Evolutionary conservation across 192 early-diverging fungal genomes (phyloP).

Genomic region (Backusella macrospora): DNA sequence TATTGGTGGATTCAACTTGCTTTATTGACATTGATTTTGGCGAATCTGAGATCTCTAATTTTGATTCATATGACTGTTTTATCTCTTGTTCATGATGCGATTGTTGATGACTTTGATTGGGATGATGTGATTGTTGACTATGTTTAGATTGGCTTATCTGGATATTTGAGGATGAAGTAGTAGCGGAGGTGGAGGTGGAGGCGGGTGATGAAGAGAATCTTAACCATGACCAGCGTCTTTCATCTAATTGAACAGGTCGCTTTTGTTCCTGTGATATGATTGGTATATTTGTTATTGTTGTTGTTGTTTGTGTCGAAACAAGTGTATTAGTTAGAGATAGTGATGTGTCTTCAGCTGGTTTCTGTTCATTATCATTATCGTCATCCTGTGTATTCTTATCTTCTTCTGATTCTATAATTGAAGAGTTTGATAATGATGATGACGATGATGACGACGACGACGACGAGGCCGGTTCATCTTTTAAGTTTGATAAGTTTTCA

Average conservation of each 20-base stretch:
- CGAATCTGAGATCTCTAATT: background rate
- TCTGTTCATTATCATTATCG: background rate
- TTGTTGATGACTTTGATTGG: too few species aligned
- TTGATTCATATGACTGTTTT: too few species aligned
- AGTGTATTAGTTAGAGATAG: background rate
- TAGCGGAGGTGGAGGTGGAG: background rate
- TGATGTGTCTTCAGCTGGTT: background rate
- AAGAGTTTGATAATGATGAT: too few species aligned
- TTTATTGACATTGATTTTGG: background rate
- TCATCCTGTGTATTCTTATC: background rate
- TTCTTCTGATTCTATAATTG: background rate
- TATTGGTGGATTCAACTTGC: too few species aligned
- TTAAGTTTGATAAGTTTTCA: conserved; percentile 1
- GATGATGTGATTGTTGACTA: too few species aligned
- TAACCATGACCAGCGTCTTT: conserved; percentile 7
- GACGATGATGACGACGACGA: too few species aligned
- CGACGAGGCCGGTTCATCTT: background rate
- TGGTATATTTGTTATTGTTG: background rate
- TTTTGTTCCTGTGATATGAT: background rate
- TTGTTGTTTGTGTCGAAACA: background rate
- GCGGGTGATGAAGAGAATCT: background rate
- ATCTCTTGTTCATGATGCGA: too few species aligned
- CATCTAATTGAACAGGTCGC: background rate
- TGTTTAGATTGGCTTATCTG: background rate
- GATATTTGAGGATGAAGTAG: background rate